Percentiles rank a stretch among this genome's conserved stretches.
These are phyloP conservation scores for Pilasporangium apinafurcum DNA, from an alignment of 352 stramenopile species.

Conservation along the genomic window DNA sequence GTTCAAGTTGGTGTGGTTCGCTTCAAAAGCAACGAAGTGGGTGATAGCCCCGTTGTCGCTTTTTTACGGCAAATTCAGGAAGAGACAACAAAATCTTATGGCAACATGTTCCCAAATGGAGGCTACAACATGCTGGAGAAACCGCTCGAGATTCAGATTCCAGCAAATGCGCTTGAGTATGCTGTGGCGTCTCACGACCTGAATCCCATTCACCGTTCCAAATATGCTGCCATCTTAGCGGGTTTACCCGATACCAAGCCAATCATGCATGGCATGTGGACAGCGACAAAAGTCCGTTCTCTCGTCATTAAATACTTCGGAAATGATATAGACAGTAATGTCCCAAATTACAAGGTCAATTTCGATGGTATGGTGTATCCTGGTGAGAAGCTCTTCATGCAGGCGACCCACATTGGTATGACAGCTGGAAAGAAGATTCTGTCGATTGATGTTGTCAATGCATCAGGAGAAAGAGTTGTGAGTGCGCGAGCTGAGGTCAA, in stretches of 20 bases:
- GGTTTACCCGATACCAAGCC: constrained; percentile 63
- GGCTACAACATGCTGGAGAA: constrained; percentile 64
- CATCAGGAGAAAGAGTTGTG: constrained; percentile 62
- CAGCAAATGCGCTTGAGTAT: constrained; percentile 55
- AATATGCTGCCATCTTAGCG: constrained; percentile 65
- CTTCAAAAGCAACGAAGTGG: constrained; percentile 27
- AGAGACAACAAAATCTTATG: constrained; percentile 6
- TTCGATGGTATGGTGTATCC: constrained; percentile 89
- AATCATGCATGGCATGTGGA: constrained; percentile 89
- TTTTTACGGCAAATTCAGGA: constrained; percentile 34
- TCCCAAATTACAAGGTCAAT: constrained; percentile 67
- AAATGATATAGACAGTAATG: constrained; percentile 47
- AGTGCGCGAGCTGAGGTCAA: constrained; percentile 65
- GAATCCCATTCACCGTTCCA: constrained; percentile 84
- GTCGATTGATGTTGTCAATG: constrained; percentile 72
- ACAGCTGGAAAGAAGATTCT: constrained; percentile 59
- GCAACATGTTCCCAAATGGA: constrained; percentile 35
- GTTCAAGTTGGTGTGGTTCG: constrained; percentile 23
- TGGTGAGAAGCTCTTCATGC: constrained; percentile 72
- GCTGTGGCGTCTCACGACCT: constrained; percentile 76
- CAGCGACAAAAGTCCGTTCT: constrained; percentile 74
- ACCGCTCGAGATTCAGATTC: constrained; percentile 62
- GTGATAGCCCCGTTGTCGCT: constrained; percentile 37
- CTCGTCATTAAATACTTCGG: constrained; percentile 52
- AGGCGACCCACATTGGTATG: constrained; percentile 68